These are phyloP conservation scores for Phytophthora hibernalis DNA, from an alignment of 352 stramenopile species.

Conservation along the genomic window DNA sequence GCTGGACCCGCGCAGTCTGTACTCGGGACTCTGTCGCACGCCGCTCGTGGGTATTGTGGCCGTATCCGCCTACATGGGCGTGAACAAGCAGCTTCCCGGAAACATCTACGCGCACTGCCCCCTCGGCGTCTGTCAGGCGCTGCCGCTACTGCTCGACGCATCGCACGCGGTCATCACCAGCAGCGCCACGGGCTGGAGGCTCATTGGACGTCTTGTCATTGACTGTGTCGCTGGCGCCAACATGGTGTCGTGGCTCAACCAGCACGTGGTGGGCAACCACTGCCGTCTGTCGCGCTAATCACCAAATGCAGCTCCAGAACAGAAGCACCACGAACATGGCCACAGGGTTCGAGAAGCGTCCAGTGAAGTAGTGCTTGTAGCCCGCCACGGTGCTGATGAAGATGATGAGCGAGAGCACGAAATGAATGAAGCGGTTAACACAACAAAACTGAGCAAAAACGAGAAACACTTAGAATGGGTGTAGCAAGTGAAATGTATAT, in stretches of 20 bases:
- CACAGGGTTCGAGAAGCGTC: constrained; percentile 48
- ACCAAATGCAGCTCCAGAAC: constrained; percentile 52
- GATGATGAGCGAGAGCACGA: constrained; percentile 34
- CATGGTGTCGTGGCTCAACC: constrained; percentile 93
- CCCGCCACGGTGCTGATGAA: constrained; percentile 36
- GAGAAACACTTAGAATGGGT: no score
- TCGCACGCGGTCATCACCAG: no score
- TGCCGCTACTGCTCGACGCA: no score
- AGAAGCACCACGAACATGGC: constrained; percentile 52
- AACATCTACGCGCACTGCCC: constrained; percentile 72
- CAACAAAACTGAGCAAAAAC: no score
- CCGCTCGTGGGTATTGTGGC: constrained; percentile 73
- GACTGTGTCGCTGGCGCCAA: constrained; percentile 93
- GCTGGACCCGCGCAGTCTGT: constrained; percentile 83
- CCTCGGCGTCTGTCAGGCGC: no score
- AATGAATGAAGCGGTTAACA: constrained; percentile 32
- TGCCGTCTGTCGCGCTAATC: no score
- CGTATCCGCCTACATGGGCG: constrained; percentile 72
- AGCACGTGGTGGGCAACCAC: constrained; percentile 46
- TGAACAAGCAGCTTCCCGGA: constrained; percentile 70
- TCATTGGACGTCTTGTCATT: no score
- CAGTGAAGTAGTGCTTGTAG: constrained; percentile 49
- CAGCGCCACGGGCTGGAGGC: no score
- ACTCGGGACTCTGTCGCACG: constrained; percentile 90
- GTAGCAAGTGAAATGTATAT: no score